These are phyloP conservation scores for Rhodotorula sp. DNA, from an alignment of 1,284 basidiomycete genomes.

Conservation along the genomic window DNA sequence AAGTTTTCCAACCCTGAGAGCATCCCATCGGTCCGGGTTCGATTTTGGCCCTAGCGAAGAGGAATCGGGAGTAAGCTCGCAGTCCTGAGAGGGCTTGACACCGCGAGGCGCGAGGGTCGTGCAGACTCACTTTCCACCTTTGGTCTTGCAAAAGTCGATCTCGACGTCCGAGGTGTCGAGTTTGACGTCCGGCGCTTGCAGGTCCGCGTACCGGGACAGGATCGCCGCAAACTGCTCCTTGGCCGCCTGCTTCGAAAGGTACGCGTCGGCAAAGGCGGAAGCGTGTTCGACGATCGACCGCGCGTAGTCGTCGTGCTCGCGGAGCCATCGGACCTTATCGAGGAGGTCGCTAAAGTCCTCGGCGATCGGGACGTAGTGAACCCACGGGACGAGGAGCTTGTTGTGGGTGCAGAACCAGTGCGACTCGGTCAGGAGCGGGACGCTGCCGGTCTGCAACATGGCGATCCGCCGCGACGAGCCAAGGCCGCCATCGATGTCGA, in stretches of 20 bases:
- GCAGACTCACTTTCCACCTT: background rate
- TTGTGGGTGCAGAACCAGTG: background rate
- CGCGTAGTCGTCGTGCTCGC: conserved; percentile 2
- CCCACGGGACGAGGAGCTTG: conserved; percentile 1
- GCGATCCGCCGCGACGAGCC: conserved; percentile 3
- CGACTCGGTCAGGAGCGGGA: conserved; percentile 6
- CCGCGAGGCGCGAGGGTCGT: too few relatives aligned
- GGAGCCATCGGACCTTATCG: conserved; percentile 1
- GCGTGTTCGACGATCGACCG: background rate
- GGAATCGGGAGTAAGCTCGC: background rate
- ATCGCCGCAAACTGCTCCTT: conserved; percentile 4
- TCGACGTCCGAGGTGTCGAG: background rate
- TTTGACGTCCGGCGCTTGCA: conserved; percentile 4
- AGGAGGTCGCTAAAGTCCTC: conserved; percentile 2
- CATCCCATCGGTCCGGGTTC: conserved; percentile 1
- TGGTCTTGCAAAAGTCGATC: background rate
- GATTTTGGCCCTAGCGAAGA: background rate
- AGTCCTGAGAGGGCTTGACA: too few relatives aligned
- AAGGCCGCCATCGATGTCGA: conserved; percentile 8
- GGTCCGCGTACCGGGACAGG: background rate
- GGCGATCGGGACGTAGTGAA: conserved; percentile 4
- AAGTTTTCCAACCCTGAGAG: background rate
- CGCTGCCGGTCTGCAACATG: conserved; percentile 1
- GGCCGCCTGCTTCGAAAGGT: conserved; percentile 1
- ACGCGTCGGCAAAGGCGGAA: background rate